Evolutionary conservation across 2,329 filamentous ascomycete species (phyloP).

Genomic region (Coniochaeta sp.): DNA sequence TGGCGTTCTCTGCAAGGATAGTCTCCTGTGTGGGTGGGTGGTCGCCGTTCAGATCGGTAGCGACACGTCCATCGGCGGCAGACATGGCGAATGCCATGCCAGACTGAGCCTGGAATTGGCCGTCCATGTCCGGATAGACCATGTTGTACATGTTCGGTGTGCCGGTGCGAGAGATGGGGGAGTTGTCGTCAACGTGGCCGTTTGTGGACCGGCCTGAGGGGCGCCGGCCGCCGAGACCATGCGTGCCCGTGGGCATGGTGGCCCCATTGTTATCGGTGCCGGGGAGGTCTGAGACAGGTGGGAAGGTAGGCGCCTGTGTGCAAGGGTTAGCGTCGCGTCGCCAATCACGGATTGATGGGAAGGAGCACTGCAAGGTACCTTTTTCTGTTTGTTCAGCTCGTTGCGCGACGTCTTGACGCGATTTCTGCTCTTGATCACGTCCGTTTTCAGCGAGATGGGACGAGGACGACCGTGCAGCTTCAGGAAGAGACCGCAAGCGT

Average conservation of each 20-base stretch:
- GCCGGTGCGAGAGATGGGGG: conserved; percentile 70
- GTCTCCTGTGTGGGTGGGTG: conserved; percentile 75
- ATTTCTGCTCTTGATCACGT: conserved; percentile 99
- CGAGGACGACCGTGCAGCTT: conserved; percentile 92
- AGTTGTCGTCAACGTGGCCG: conserved; percentile 67
- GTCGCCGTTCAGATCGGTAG: conserved; percentile 46
- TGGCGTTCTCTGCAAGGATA: conserved; percentile 71
- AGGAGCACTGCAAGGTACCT: conserved; percentile 43
- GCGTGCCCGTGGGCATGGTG: conserved; percentile 37
- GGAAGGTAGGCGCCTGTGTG: background rate
- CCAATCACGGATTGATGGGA: background rate
- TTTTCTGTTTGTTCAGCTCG: conserved; percentile 74
- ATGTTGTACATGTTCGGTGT: conserved; percentile 71
- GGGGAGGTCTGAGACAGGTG: conserved; percentile 19
- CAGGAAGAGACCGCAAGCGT: conserved; percentile 94
- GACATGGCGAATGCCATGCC: conserved; percentile 42
- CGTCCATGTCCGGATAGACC: conserved; percentile 72
- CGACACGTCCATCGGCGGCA: conserved; percentile 44
- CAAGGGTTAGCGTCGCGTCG: background rate
- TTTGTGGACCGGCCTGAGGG: conserved; percentile 66
- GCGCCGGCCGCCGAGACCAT: conserved; percentile 41
- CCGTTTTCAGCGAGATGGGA: conserved; percentile 94
- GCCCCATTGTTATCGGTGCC: conserved; percentile 39
- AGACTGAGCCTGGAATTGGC: conserved; percentile 55
- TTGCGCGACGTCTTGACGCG: conserved; percentile 82